Percentiles rank a stretch among this genome's conserved stretches.
These are phyloP conservation scores for Exophiala xenobiotica DNA, from an alignment of 2,329 filamentous ascomycete genomes.

Conservation along the genomic window DNA sequence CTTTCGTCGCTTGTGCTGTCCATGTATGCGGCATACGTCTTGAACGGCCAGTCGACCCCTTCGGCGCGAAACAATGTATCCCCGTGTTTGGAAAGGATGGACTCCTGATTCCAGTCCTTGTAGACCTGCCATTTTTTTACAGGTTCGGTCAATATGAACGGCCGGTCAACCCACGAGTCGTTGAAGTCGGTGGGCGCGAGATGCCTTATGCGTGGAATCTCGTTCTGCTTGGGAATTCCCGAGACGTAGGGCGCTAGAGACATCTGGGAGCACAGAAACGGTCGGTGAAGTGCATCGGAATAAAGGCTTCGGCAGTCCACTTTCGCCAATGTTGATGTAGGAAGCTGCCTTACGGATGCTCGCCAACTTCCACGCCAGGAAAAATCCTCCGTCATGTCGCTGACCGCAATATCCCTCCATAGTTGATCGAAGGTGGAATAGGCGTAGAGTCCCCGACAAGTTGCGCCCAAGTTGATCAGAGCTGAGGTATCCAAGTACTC, in stretches of 20 bases:
- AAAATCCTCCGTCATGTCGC: slow-evolving; percentile 43
- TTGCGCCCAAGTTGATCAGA: slow-evolving; percentile 67
- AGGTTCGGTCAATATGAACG: slow-evolving; percentile 81
- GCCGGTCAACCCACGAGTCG: slow-evolving; percentile 70
- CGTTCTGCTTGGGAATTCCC: slow-evolving; percentile 70
- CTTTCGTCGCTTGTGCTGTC: slow-evolving; percentile 76
- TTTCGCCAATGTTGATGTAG: slow-evolving; percentile 51
- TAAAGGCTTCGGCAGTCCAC: slow-evolving; percentile 77
- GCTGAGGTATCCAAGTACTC: slow-evolving; percentile 68
- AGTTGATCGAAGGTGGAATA: slow-evolving; percentile 81
- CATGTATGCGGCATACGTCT: slow-evolving; percentile 83
- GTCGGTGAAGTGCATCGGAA: slow-evolving; percentile 85
- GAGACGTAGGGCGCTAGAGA: slow-evolving; percentile 64
- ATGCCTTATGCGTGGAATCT: slow-evolving; percentile 67
- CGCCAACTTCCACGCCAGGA: slow-evolving; percentile 84
- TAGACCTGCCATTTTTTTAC: slow-evolving; percentile 80
- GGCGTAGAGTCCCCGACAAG: slow-evolving; percentile 83
- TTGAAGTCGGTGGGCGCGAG: slow-evolving; percentile 73
- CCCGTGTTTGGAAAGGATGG: slow-evolving; percentile 63
- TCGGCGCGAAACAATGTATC: slow-evolving; percentile 79
- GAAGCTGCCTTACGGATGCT: slow-evolving; percentile 68
- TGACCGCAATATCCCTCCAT: slow-evolving; percentile 80
- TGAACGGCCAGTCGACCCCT: slow-evolving; percentile 86
- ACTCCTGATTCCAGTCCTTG: slow-evolving; percentile 69
- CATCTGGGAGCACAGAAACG: slow-evolving; percentile 84